A percentile compares a stretch with the other conserved stretches of the same genome.
Conservation (phyloP, 2,329 filamentous ascomycete species). For the Pseudogymnoascus sp. region DNA sequence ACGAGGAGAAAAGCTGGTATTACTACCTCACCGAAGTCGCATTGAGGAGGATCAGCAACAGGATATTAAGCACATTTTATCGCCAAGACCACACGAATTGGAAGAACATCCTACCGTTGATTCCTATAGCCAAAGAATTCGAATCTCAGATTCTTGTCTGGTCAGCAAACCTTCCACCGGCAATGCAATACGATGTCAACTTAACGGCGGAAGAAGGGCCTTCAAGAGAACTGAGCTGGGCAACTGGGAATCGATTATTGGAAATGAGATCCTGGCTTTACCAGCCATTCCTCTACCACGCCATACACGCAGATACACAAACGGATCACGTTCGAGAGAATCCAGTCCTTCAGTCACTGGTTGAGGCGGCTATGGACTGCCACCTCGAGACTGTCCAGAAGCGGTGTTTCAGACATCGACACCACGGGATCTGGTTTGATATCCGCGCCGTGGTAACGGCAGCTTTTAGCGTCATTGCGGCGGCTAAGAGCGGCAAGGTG, state of each 20-base stretch:
- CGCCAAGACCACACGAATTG: slow-evolving; percentile 17
- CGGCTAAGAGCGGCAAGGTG: slow-evolving; percentile 2
- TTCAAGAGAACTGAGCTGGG: slow-evolving; percentile 23
- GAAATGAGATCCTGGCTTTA: slow-evolving; percentile 27
- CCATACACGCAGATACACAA: slow-evolving; percentile 18
- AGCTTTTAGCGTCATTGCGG: slow-evolving; percentile 6
- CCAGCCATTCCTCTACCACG: slow-evolving; percentile 27
- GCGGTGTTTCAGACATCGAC: slow-evolving; percentile 23
- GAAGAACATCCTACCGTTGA: slow-evolving; percentile 22
- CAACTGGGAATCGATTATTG: slow-evolving; percentile 18
- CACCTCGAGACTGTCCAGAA: slow-evolving; percentile 22
- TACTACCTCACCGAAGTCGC: slow-evolving; percentile 39
- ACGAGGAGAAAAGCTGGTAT: slow-evolving; percentile 35
- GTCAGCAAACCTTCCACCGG: slow-evolving; percentile 24
- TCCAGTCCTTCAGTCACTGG: slow-evolving; percentile 14
- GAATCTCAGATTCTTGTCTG: slow-evolving; percentile 24
- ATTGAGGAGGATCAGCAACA: slow-evolving; percentile 34
- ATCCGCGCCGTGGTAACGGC: slow-evolving; percentile 15
- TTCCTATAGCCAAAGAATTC: slow-evolving; percentile 25
- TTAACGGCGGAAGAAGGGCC: slow-evolving; percentile 15
- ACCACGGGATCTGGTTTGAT: slow-evolving; percentile 29
- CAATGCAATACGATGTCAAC: slow-evolving; percentile 22
- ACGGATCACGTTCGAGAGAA: not conserved
- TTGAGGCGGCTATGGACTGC: slow-evolving; percentile 24
- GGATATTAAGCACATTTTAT: slow-evolving; percentile 32